These are phyloP conservation scores for Santalum album DNA, from an alignment of 164 flowering plant species.

Conservation along the genomic window DNA sequence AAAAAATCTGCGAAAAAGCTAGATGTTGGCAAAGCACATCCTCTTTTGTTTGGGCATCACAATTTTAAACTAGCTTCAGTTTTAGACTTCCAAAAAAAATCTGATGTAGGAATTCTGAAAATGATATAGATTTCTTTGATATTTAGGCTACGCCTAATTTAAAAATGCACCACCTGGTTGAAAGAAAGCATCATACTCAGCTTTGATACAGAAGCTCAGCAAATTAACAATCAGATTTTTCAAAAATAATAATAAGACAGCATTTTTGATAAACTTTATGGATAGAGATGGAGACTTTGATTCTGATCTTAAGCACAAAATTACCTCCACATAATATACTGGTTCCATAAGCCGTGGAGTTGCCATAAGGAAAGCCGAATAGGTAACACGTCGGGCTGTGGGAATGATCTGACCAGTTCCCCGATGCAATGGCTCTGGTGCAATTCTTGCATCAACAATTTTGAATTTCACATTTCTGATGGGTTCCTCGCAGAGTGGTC, in stretches of 20 bases:
- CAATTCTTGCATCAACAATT: slow-evolving; percentile 93
- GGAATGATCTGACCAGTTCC: slow-evolving; percentile 99
- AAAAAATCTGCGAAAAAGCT: no score
- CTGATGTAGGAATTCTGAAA: no score
- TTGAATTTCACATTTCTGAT: slow-evolving; percentile 96
- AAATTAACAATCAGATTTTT: not conserved
- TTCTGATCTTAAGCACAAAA: not conserved
- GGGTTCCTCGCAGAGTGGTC: slow-evolving; percentile 98
- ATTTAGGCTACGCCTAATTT: no score
- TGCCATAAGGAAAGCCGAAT: slow-evolving; percentile 97
- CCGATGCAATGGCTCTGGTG: slow-evolving; percentile 84
- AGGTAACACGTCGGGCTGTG: slow-evolving; percentile 94
- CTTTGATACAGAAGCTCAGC: no score
- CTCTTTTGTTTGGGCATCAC: no score
- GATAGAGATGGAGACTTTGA: not conserved
- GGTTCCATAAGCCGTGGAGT: slow-evolving; percentile 99
- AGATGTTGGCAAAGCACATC: no score
- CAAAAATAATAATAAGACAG: no score
- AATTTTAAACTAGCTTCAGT: no score
- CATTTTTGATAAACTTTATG: not conserved
- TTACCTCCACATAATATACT: slow-evolving; percentile 90
- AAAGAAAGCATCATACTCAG: no score
- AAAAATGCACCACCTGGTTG: no score
- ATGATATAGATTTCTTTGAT: no score
- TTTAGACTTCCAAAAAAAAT: no score